Percentiles rank a stretch among this genome's conserved stretches.
phyloP scores from a whole-genome alignment of 1,284 basidiomycete species.

The Malassezia nana region DNA sequence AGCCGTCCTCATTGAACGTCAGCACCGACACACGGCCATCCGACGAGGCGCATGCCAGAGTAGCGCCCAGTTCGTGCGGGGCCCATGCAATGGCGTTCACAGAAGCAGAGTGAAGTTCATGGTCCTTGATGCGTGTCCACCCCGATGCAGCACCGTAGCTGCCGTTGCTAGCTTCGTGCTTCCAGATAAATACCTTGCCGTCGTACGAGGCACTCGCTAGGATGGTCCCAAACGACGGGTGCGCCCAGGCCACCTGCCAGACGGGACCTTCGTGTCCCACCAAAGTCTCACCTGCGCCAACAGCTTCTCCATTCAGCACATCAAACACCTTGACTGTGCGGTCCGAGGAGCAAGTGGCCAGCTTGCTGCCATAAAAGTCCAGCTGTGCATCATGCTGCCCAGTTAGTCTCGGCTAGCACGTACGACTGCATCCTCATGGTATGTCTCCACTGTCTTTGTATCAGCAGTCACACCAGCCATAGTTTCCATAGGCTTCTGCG shows the following conservation, averaged over 20 bases:
- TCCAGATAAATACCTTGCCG: conserved; percentile 97
- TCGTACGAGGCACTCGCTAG: conserved; percentile 96
- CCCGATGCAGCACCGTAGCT: conserved; percentile 29
- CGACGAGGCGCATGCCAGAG: conserved; percentile 92
- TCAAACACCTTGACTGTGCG: conserved; percentile 92
- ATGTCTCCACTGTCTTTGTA: conserved; percentile 40
- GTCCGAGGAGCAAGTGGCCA: conserved; percentile 94
- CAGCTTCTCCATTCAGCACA: conserved; percentile 72
- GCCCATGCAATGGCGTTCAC: conserved; percentile 98
- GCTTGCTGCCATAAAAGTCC: conserved; percentile 91
- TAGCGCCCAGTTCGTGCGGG: conserved; percentile 89
- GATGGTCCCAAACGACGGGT: conserved; percentile 82
- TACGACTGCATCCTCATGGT: conserved; percentile 46
- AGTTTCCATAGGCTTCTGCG: conserved; percentile 3
- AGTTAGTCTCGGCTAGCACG: conserved; percentile 3
- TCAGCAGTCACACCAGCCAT: conserved; percentile 6
- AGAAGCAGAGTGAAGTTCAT: conserved; percentile 83
- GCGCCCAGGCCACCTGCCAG: conserved; percentile 98
- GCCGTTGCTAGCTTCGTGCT: conserved; percentile 54
- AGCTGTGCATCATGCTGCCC: conserved; percentile 78
- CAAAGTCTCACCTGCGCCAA: conserved; percentile 51
- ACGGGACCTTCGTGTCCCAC: conserved; percentile 77
- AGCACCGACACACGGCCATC: conserved; percentile 95
- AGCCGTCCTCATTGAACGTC: conserved; percentile 94
- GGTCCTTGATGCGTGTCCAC: conserved; percentile 97